A percentile compares a stretch with the other conserved stretches of the same genome.
These are phyloP conservation scores for Eucalyptus viminalis DNA, from an alignment of 345 rosid species.

Conservation along the genomic window DNA sequence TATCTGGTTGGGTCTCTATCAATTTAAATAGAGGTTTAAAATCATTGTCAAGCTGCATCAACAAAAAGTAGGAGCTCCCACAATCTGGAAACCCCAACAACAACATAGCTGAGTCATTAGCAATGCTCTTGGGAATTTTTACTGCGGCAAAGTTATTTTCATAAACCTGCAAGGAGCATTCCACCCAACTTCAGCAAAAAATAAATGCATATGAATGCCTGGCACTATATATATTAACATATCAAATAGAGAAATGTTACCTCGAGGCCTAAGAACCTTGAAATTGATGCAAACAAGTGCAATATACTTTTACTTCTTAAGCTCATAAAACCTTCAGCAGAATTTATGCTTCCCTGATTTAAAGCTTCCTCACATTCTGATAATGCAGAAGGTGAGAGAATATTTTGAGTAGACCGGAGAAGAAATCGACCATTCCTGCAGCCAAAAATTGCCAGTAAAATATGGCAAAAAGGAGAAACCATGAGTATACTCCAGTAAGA, in stretches of 20 bases:
- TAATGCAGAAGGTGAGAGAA: slow-evolving; percentile 39
- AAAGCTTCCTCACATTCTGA: slow-evolving; percentile 84
- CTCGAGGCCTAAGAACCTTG: slow-evolving; percentile 95
- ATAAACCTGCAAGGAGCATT: slow-evolving; percentile 52
- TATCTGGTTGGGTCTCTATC: slow-evolving; percentile 50
- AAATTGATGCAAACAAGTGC: slow-evolving; percentile 76
- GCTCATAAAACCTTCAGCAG: slow-evolving; percentile 69
- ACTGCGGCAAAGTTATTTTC: slow-evolving; percentile 61
- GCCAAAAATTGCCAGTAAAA: neutral
- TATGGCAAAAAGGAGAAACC: neutral
- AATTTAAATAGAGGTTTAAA: slow-evolving; percentile 82
- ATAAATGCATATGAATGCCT: neutral
- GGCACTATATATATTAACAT: neutral
- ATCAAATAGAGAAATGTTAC: slow-evolving; percentile 14
- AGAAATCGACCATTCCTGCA: slow-evolving; percentile 87
- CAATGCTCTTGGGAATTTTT: slow-evolving; percentile 64
- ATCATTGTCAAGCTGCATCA: slow-evolving; percentile 88
- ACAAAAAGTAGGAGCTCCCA: slow-evolving; percentile 73
- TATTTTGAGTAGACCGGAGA: slow-evolving; percentile 64
- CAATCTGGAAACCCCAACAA: slow-evolving; percentile 89
- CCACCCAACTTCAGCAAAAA: neutral
- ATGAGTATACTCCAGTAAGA: neutral
- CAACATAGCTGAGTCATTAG: slow-evolving; percentile 42
- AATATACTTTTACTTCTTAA: slow-evolving; percentile 86
- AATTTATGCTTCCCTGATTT: slow-evolving; percentile 75